Base-by-base conservation (phyloP, 2,329 filamentous ascomycete genomes). In the Penicillium expansum region DNA sequence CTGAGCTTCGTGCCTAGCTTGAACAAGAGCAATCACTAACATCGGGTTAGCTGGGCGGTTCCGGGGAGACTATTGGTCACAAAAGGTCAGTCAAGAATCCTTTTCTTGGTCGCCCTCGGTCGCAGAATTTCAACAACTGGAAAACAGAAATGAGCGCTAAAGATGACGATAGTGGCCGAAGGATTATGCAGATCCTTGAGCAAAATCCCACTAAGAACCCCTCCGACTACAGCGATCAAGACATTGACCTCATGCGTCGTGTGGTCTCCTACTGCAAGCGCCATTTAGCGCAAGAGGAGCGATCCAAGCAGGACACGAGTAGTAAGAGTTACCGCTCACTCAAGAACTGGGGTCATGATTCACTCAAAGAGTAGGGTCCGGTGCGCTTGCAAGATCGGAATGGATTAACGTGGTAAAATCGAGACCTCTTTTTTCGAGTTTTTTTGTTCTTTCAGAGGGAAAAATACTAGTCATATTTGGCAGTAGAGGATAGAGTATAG, bases 1-100 rank as follows among this genome's bases (percentile, higher is more conserved):
- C 76, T 2, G 84, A 88, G 60, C 78, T 89, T 20, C 78, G 84
- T 64, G 75, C 80, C 20, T 88, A 85, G 86, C 79, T 88, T 29
- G 78, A 82, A 60, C 76, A 79, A 7, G 78, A 82, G 16, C 79
- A 84, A 33, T 87, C 84, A 13, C 77, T 77, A 44, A 78, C 76
- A 16, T 79, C 85, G 2, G 86, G 86, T 3, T 87, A 83, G 84
- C 71, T 72, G 43, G 86, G 86, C 62, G 79, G 82, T 52, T 79
- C 78, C 3, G 83, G 82, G 9, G 86, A 88, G 70, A 85, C 83
- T 0, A 77, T 87, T 33, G 85, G 86, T 0, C 85, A 88, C 62
- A 84, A 83, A 63, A 79, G 77, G 79, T 79, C 64, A 48, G 61
- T 18, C 45, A 42, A 29, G 11, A 27, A 11, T 27, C 10, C 6